A percentile compares a stretch with the other conserved stretches of the same genome.
These are phyloP conservation scores for Hypoxylon sp. DNA, from an alignment of 2,329 filamentous ascomycete species.

Conservation along the genomic window DNA sequence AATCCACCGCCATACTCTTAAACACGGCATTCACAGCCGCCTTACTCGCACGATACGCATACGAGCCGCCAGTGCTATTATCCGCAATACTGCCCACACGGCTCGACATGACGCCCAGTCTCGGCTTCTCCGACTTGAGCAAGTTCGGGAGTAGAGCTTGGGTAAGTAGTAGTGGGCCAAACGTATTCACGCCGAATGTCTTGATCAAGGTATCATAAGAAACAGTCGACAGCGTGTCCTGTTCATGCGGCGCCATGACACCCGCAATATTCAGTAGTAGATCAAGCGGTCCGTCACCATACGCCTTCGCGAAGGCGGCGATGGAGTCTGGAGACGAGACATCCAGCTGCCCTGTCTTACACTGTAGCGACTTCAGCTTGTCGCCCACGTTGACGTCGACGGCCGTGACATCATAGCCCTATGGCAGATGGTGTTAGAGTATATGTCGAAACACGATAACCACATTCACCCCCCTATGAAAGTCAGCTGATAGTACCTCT, in stretches of 20 bases:
- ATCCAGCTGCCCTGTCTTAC: constrained; percentile 19
- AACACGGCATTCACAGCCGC: constrained; percentile 24
- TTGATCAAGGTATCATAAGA: not conserved
- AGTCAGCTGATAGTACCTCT: constrained; percentile 26
- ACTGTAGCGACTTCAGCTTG: constrained; percentile 28
- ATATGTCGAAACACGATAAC: not conserved
- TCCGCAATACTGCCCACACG: constrained; percentile 21
- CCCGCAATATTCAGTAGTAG: constrained; percentile 25
- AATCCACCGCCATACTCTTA: constrained; percentile 27
- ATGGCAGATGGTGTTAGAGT: not conserved
- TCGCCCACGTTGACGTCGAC: constrained; percentile 37
- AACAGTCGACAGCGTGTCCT: constrained; percentile 14
- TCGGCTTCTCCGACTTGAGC: constrained; percentile 7
- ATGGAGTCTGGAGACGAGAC: constrained; percentile 25
- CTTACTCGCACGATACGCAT: constrained; percentile 32
- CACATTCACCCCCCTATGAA: not conserved
- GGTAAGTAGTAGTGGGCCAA: constrained; percentile 19
- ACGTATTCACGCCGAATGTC: constrained; percentile 18
- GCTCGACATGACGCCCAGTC: constrained; percentile 25
- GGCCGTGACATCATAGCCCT: constrained; percentile 42
- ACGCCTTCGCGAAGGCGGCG: not conserved
- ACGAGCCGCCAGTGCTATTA: constrained; percentile 19
- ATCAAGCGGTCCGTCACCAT: constrained; percentile 15
- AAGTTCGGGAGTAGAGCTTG: constrained; percentile 20
- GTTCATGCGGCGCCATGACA: not conserved